Conservation (phyloP, 495 filamentous ascomycete genomes). For the Daldinia decipiens region DNA sequence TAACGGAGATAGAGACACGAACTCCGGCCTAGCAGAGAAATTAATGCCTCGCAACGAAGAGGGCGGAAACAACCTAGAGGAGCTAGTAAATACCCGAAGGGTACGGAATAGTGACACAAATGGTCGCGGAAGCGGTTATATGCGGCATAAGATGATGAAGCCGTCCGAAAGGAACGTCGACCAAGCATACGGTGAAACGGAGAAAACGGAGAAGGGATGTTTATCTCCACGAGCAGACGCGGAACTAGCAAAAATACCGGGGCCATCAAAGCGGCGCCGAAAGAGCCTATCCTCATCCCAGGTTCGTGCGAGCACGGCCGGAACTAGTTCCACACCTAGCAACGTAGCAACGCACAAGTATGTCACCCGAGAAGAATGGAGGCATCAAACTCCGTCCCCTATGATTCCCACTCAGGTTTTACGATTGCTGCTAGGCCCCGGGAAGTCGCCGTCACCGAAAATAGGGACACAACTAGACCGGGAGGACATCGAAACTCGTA, state of each 20-base stretch:
- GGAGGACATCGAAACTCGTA: background rate
- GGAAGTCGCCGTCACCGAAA: slow-evolving; percentile 29
- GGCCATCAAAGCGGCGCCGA: slow-evolving; percentile 8
- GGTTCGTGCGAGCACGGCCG: slow-evolving; percentile 12
- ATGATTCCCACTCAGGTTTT: slow-evolving; percentile 32
- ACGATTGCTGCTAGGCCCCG: slow-evolving; percentile 20
- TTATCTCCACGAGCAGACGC: background rate
- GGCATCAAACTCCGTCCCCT: slow-evolving; percentile 33
- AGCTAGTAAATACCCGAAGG: background rate
- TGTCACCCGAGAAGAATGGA: slow-evolving; percentile 14
- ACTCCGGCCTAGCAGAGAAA: background rate
- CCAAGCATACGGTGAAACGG: background rate
- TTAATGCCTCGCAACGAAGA: background rate
- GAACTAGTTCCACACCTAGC: slow-evolving; percentile 30
- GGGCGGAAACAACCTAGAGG: background rate
- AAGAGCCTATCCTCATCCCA: slow-evolving; percentile 26
- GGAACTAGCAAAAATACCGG: slow-evolving; percentile 2
- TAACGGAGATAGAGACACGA: background rate
- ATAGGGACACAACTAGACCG: slow-evolving; percentile 19
- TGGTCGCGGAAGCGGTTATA: background rate
- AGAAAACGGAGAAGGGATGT: slow-evolving; percentile 10
- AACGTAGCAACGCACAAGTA: slow-evolving; percentile 10
- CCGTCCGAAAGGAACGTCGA: background rate
- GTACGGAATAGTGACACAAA: background rate
- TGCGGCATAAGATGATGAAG: background rate